phyloP scores from a whole-genome alignment of 768 basidiomycete species.

The Coprinopsis sp. region DNA sequence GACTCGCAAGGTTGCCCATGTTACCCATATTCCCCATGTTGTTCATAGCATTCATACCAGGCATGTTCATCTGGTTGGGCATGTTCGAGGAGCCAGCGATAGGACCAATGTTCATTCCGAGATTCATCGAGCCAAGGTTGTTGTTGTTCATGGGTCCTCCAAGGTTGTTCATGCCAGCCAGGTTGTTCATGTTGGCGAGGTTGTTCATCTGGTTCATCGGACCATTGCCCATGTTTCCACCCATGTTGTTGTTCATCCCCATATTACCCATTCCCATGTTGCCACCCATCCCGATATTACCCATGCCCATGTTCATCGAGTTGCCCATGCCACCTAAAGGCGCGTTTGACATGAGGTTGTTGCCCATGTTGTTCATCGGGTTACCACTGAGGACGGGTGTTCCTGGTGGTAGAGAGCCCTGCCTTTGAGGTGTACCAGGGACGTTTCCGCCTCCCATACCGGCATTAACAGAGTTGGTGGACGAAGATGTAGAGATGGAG shows the following conservation, averaged over 20 bases:
- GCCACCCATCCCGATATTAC: conserved; percentile 15
- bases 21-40: not conserved
- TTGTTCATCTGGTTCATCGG: conserved; percentile 7
- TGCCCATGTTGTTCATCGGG: too few species aligned
- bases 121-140: too few species aligned
- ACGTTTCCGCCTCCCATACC: conserved; percentile 15
- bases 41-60: not conserved
- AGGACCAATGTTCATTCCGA: too few species aligned
- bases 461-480: conserved; percentile 10
- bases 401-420: conserved; percentile 6
- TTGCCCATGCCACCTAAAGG: conserved; percentile 2
- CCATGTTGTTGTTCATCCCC: conserved; percentile 5
- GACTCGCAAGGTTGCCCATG: not conserved
- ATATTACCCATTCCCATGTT: conserved; percentile 19
- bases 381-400: not conserved
- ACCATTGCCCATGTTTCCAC: too few species aligned
- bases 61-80: not conserved
- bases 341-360: not conserved
- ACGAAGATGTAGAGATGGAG: conserved; percentile 5
- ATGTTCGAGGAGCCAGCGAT: too few species aligned
- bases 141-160: too few species aligned
- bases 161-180: conserved; percentile 10
- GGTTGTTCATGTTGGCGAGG: conserved; percentile 15
- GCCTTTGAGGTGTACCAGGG: conserved; percentile 9
- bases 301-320: conserved; percentile 15